A percentile compares a stretch with the other conserved stretches of the same genome.
These are phyloP conservation scores for Cytospora mali DNA, from an alignment of 2,329 filamentous ascomycete species.

Conservation along the genomic window DNA sequence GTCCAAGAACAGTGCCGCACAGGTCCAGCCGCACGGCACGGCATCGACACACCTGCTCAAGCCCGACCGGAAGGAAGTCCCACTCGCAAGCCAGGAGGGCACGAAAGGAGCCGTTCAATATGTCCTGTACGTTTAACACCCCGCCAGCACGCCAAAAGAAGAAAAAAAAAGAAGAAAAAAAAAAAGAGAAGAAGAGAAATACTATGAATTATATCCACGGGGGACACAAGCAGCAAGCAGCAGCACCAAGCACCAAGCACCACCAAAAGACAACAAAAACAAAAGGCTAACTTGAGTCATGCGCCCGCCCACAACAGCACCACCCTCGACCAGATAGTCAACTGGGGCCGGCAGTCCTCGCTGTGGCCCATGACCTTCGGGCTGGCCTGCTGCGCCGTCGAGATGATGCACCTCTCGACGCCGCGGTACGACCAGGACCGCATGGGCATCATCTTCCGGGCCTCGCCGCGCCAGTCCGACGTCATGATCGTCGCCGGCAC, in stretches of 20 bases:
- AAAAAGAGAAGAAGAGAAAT: too few relatives aligned
- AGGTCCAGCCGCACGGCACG: constrained; percentile 50
- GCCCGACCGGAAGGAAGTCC: constrained; percentile 69
- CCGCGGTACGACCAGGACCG: constrained; percentile 89
- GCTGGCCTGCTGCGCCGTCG: constrained; percentile 84
- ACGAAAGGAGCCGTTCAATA: constrained; percentile 84
- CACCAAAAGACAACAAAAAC: background rate
- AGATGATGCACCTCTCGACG: constrained; percentile 91
- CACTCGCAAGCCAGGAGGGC: constrained; percentile 74
- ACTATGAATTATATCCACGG: too few relatives aligned
- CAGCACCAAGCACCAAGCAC: too few relatives aligned
- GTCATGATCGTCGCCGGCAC: constrained; percentile 95
- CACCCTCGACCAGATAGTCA: constrained; percentile 75
- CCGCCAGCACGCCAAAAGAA: background rate
- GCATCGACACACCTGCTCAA: constrained; percentile 54
- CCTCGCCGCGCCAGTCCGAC: constrained; percentile 71
- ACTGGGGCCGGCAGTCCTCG: constrained; percentile 83
- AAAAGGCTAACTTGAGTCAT: background rate
- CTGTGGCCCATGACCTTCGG: constrained; percentile 90
- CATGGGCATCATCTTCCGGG: constrained; percentile 77
- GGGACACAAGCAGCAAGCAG: too few relatives aligned
- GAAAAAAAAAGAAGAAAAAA: background rate
- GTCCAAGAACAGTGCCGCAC: constrained; percentile 62
- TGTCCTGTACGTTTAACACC: constrained; percentile 67
- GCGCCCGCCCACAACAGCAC: constrained; percentile 54